These are phyloP conservation scores for Brasilioporus rufonigricans DNA, from an alignment of 768 basidiomycete genomes.

Conservation along the genomic window DNA sequence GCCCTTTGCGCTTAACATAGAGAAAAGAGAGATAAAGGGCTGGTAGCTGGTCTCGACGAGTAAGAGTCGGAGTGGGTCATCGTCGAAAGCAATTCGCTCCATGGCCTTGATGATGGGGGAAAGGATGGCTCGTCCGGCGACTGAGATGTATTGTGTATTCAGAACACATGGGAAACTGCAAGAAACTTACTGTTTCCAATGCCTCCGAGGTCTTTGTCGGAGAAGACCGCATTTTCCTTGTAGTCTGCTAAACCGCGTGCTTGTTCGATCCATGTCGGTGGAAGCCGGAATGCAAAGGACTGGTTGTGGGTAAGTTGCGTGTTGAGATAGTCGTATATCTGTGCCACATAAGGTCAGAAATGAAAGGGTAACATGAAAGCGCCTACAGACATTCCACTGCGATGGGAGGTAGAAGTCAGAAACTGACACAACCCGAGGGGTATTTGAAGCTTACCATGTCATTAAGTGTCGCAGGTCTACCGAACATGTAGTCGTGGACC, in stretches of 20 bases:
- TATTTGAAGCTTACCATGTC: slow-evolving; percentile 54
- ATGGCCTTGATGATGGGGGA: slow-evolving; percentile 69
- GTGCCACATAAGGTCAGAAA: slow-evolving; percentile 12
- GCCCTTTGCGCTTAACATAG: slow-evolving; percentile 58
- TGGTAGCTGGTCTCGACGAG: slow-evolving; percentile 81
- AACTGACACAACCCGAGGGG: not conserved
- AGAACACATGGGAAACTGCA: not conserved
- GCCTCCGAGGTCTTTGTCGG: slow-evolving; percentile 54
- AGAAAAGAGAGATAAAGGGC: slow-evolving; percentile 84
- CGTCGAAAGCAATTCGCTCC: slow-evolving; percentile 73
- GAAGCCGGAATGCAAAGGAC: slow-evolving; percentile 74
- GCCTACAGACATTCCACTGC: slow-evolving; percentile 69
- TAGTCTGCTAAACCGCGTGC: slow-evolving; percentile 70
- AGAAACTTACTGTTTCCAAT: slow-evolving; percentile 69
- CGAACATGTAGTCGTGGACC: slow-evolving; percentile 69
- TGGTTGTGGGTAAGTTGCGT: slow-evolving; percentile 79
- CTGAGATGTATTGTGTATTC: slow-evolving; percentile 35
- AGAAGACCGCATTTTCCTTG: slow-evolving; percentile 77
- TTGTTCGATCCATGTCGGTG: slow-evolving; percentile 69
- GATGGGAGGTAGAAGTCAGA: slow-evolving; percentile 17
- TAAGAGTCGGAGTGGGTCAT: slow-evolving; percentile 74
- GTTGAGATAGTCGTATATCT: slow-evolving; percentile 80
- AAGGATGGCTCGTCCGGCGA: slow-evolving; percentile 77
- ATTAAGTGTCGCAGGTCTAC: slow-evolving; percentile 57
- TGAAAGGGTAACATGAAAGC: not conserved